phyloP scores from a whole-genome alignment of 768 basidiomycete genomes.

The Lactifluus subvellereus region DNA sequence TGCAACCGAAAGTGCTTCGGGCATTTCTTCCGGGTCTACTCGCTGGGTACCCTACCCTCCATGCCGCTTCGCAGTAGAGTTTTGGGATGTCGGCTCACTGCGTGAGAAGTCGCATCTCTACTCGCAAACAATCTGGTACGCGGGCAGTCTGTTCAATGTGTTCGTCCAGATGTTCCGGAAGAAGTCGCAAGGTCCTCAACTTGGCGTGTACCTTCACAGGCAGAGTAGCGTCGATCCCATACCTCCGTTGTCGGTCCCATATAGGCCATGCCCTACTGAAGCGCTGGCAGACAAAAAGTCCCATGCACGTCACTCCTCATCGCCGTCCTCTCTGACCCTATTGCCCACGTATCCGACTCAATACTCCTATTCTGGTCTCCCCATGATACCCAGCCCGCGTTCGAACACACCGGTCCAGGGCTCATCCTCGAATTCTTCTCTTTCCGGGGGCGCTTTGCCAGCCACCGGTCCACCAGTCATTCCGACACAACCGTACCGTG shows the following conservation, averaged over 20 bases:
- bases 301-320: conserved; percentile 6
- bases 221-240: conserved; percentile 77
- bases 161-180: conserved; percentile 86
- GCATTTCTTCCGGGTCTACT: conserved; percentile 39
- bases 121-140: conserved; percentile 85
- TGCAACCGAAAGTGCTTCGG: conserved; percentile 38
- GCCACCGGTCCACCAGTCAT: conserved; percentile 41
- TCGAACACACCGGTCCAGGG: conserved; percentile 19
- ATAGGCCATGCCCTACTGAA: conserved; percentile 1
- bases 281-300: neutral
- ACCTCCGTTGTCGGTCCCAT: conserved; percentile 61
- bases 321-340: neutral
- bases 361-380: conserved; percentile 22
- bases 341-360: conserved; percentile 10
- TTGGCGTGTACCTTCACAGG: conserved; percentile 86
- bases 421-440: conserved; percentile 21
- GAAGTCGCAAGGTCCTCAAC: conserved; percentile 56
- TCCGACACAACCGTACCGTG: conserved; percentile 67
- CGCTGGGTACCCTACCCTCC: conserved; percentile 74
- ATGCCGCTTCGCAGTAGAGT: conserved; percentile 82
- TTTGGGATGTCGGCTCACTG: conserved; percentile 77
- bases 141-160: conserved; percentile 81
- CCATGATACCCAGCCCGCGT: conserved; percentile 12
- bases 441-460: conserved; percentile 29
- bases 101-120: conserved; percentile 82